Conservation (phyloP, 2,329 filamentous ascomycete species). For the Penicillium sp. region DNA sequence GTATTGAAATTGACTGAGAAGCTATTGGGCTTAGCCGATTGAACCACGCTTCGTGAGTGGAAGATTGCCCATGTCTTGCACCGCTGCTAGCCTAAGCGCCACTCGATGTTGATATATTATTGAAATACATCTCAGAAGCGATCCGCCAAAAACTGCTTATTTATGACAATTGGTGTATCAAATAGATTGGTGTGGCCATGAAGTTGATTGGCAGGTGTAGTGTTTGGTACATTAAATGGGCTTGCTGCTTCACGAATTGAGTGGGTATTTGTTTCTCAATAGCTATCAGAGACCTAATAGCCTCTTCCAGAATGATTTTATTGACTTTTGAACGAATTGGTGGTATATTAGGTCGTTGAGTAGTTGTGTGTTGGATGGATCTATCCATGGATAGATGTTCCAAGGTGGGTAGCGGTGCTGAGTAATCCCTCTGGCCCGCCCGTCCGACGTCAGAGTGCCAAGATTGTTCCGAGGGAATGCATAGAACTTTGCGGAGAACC, state of each 20-base stretch:
- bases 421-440: background rate
- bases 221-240: background rate
- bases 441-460: background rate
- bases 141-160: accelerated
- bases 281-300: background rate
- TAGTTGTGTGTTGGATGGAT: background rate
- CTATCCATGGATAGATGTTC: too few species aligned
- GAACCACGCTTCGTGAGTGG: background rate
- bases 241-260: background rate
- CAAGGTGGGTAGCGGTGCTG: background rate
- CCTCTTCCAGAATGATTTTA: background rate
- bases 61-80: background rate
- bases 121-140: accelerated
- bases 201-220: background rate
- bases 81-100: background rate
- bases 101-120: background rate
- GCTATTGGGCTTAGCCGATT: background rate
- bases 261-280: background rate
- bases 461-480: background rate
- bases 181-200: background rate
- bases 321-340: background rate
- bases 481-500: background rate
- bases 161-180: background rate
- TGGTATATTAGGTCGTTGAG: background rate
- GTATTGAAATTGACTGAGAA: background rate